Percentiles rank a stretch among this genome's conserved stretches.
These are phyloP conservation scores for Ogataea pini DNA, from an alignment of 805 yeast genomes.

Conservation along the genomic window DNA sequence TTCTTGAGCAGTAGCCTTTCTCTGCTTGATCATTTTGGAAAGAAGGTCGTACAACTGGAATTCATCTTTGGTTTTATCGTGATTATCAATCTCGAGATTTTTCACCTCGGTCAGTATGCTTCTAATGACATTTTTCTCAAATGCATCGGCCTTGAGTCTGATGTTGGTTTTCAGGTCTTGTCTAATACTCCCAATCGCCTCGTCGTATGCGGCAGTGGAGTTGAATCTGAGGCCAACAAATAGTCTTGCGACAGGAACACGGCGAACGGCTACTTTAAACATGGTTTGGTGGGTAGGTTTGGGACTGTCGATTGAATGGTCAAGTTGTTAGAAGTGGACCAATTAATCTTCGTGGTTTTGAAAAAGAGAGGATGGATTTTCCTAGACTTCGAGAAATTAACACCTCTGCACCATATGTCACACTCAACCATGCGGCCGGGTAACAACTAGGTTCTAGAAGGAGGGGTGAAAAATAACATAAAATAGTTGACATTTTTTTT, in stretches of 20 bases:
- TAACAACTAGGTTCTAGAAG: too few species aligned
- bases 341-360: background rate
- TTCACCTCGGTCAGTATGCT: constrained; percentile 41
- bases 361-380: too few species aligned
- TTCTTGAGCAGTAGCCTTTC: constrained; percentile 40
- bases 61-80: constrained; percentile 32
- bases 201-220: constrained; percentile 32
- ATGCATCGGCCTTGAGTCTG: constrained; percentile 35
- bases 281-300: background rate
- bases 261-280: background rate
- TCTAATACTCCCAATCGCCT: constrained; percentile 30
- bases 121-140: constrained; percentile 43
- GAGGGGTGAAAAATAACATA: background rate
- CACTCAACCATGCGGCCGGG: too few species aligned
- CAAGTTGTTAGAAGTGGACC: background rate
- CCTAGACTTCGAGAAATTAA: too few species aligned
- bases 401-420: background rate
- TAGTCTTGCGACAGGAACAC: background rate
- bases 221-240: constrained; percentile 25
- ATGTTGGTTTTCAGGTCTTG: constrained; percentile 37
- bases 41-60: constrained; percentile 36
- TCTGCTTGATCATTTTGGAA: constrained; percentile 41
- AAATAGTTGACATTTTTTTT: background rate
- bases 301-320: background rate
- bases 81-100: constrained; percentile 38